phyloP scores from a whole-genome alignment of 495 filamentous ascomycete species.

The Aspergillus egyptiacus region DNA sequence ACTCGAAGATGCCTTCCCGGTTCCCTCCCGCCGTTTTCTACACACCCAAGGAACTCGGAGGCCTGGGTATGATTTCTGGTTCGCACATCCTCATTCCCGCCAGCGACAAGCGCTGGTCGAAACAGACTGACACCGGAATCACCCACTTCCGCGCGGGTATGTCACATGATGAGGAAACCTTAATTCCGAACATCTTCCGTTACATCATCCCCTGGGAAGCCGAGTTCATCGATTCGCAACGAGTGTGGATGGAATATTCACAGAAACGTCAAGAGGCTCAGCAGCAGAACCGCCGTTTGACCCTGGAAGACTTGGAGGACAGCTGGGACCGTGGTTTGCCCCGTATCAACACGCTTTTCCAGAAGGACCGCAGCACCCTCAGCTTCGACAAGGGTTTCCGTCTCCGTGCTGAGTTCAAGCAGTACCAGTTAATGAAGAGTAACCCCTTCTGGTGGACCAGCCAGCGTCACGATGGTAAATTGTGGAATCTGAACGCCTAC shows the following conservation, averaged over 20 bases:
- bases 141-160: slow-evolving; percentile 98
- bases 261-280: slow-evolving; percentile 97
- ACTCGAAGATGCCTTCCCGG: slow-evolving; percentile 99
- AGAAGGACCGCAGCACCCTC: slow-evolving; percentile 95
- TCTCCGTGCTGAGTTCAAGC: slow-evolving; percentile 93
- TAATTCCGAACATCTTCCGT: slow-evolving; percentile 98
- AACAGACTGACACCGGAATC: slow-evolving; percentile 95
- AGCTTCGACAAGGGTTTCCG: slow-evolving; percentile 99
- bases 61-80: slow-evolving; percentile 97
- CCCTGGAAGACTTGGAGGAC: slow-evolving; percentile 94
- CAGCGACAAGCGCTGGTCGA: slow-evolving; percentile 96
- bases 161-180: slow-evolving; percentile 95
- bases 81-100: slow-evolving; percentile 98
- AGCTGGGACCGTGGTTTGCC: slow-evolving; percentile 98
- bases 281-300: slow-evolving; percentile 92
- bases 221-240: slow-evolving; percentile 97
- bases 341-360: slow-evolving; percentile 98
- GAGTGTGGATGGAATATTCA: slow-evolving; percentile 98
- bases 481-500: slow-evolving; percentile 99
- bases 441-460: slow-evolving; percentile 99
- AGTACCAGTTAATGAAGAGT: slow-evolving; percentile 98
- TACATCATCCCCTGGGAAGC: slow-evolving; percentile 99
- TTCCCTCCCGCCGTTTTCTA: slow-evolving; percentile 99
- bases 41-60: slow-evolving; percentile 96
- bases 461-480: slow-evolving; percentile 94